Conservation (phyloP, 495 filamentous ascomycete species). For the Aspergillus sparsus region DNA sequence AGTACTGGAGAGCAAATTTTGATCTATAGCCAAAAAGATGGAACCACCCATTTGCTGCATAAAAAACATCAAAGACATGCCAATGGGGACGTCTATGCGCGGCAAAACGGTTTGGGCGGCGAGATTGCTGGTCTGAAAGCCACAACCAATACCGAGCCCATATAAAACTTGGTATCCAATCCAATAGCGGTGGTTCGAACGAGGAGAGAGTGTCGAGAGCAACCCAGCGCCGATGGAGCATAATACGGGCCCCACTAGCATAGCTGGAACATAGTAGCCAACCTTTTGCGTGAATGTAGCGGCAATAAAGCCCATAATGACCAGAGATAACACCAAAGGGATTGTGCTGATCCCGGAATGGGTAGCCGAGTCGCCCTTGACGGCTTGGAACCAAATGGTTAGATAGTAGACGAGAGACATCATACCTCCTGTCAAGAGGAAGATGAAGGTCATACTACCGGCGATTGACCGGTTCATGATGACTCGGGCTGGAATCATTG, state of each 20-base stretch:
- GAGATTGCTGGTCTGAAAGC: constrained; percentile 36
- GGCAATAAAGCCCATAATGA: constrained; percentile 26
- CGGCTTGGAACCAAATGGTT: constrained; percentile 40
- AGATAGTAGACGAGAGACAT: constrained; percentile 33
- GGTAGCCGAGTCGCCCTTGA: constrained; percentile 31
- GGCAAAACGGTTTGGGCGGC: constrained; percentile 43
- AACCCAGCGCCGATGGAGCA: constrained; percentile 37
- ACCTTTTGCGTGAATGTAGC: constrained; percentile 20
- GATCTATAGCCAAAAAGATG: constrained; percentile 38
- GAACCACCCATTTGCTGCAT: constrained; percentile 42
- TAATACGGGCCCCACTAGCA: constrained; percentile 31
- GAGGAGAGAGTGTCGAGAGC: constrained; percentile 29
- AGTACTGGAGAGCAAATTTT: constrained; percentile 36
- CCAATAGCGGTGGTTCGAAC: constrained; percentile 29
- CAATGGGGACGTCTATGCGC: constrained; percentile 36
- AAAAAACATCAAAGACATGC: constrained; percentile 42
- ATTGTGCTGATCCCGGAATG: constrained; percentile 35
- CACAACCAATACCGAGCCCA: constrained; percentile 41
- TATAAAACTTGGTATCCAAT: constrained; percentile 40
- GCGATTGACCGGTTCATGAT: constrained; percentile 22
- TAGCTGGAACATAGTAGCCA: constrained; percentile 45
- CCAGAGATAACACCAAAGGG: constrained; percentile 30
- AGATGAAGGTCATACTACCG: constrained; percentile 24
- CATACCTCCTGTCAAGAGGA: constrained; percentile 12
- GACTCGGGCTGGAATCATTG: neutral